Base-by-base conservation (phyloP, 805 yeast species). In the Starmera quercuum region DNA sequence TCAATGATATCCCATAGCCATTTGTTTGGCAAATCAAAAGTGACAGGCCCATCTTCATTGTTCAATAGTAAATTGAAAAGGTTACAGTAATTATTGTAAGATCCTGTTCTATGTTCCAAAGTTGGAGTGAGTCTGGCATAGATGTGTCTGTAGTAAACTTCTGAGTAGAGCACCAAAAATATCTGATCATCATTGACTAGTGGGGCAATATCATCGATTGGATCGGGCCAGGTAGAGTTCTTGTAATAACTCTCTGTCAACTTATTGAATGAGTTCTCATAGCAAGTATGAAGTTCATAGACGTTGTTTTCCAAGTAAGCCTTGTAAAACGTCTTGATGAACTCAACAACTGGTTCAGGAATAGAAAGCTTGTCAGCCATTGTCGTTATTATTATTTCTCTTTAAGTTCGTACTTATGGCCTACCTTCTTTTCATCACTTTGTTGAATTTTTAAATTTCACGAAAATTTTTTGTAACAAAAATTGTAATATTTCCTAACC, bases 1-100 rank as follows among this genome's bases (percentile, higher is more conserved):
- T 68, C 74, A 38, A 68, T 58, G 38, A 68, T 66, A 35, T 68
- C 74, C 74, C 74, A 69, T 17, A 65, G 54, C 74, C 74, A 68
- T 41, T 61, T 59, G 39, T 56, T 56, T 31, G 74, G 74, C 31
- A 68, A 48, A 44, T 68, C 73, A 38, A 68, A 58, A 24, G 61
- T 60, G 9, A 58, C 61, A 22, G 73, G 70, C 7, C 66, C 65
- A 19, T 55, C 59, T 35, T 59, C 63, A 29, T 59, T 53, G 51
- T 64, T 66, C 39, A 68, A 55, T 31, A 68, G 54, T 39, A 59
- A 46, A 48, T 67, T 66, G 58, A 68, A 68, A 44, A 66, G 52
- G 39, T 59, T 59, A 45, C 73, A 68, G 51, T 68, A 68, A 51
- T 69, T 68, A 50, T 64, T 66, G 51, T 63, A 69, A 5, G 73